Percentiles rank a stretch among this genome's conserved stretches.
Conservation (phyloP, 176 grass and related monocot genomes). For the Carex pumila region DNA sequence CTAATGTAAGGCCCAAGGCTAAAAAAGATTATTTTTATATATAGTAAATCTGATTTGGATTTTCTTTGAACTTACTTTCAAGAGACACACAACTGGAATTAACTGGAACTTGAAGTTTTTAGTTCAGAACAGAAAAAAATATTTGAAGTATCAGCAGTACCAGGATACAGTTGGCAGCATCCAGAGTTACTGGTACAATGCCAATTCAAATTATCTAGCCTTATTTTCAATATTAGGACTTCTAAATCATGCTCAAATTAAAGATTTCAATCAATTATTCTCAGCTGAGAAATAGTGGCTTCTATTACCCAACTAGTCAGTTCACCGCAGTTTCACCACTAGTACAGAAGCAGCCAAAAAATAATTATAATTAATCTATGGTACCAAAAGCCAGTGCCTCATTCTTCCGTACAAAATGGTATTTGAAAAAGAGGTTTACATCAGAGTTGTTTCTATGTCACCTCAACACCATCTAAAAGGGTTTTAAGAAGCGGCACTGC, state of each 20-base stretch:
- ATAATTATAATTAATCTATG: neutral
- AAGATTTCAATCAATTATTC: neutral
- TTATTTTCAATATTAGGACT: neutral
- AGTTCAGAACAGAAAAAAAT: too few species aligned
- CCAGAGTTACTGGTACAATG: neutral
- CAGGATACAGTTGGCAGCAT: neutral
- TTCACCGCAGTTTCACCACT: neutral
- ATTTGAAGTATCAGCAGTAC: neutral
- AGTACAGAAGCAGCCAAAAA: neutral
- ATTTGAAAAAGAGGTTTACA: conserved; percentile 18
- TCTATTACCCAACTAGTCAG: neutral
- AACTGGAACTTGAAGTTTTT: neutral
- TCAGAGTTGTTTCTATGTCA: conserved; percentile 74
- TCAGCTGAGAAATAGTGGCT: neutral
- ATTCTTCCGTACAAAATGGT: neutral
- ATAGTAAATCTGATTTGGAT: neutral
- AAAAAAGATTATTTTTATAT: neutral
- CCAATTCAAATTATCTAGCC: too few species aligned
- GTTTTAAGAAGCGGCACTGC: neutral
- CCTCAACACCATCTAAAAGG: conserved; percentile 58
- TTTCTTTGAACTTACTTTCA: neutral
- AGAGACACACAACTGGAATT: neutral
- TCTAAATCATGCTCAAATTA: neutral
- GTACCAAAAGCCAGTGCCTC: neutral
- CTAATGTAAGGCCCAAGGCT: too few species aligned